Evolutionary conservation across 805 yeast species (phyloP), one percentile per base, ranked within the genome.

Genomic region (Zygosaccharomyces lentus): DNA sequence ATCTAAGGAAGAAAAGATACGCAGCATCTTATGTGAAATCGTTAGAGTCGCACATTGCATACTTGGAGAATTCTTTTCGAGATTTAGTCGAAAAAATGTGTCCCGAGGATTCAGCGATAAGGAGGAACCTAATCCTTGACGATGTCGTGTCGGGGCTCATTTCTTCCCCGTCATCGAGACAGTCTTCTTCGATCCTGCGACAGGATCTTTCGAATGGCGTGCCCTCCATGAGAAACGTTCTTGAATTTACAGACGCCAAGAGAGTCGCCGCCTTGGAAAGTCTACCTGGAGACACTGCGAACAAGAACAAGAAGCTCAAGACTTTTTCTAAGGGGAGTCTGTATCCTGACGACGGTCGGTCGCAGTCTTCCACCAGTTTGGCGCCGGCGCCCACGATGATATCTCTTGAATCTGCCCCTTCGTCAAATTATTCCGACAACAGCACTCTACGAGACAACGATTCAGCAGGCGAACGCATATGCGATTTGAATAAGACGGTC

Each of bases 1-100:
- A 77, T 54, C 63, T 75, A 66, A 64, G 82, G 32, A 76, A 75
- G 52, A 73, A 72, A 47, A 59, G 81, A 38, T 77, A 78, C 3
- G 68, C 76, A 0, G 74, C 72, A 8, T 67, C 70, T 37, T 77
- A 77, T 53, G 81, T 77, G n/a, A 68, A 69, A 37, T 63, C 69
- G 2, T 57, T 77, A 36, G 79, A 67, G 46, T 47, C 53, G 1
- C 67, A 64, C 37, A 53, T 64, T 27, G 58, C 62, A 15, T 46
- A 54, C 17, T 49, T 66, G 34, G 66, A 67, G 43, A 49, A 52
- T 3, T 57, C 57, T 41, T 42, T 66, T 16, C 51, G 51, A 39
- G 53, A 50, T 5, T 36, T 64, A 2, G 59, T 55, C 6, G 61
- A 54, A 7, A 52, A 50, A 41, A 48, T 54, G 10, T 47, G 49